These are phyloP conservation scores for Condylostoma magnum DNA, from an alignment of 169 alveolate genomes.

Conservation along the genomic window DNA sequence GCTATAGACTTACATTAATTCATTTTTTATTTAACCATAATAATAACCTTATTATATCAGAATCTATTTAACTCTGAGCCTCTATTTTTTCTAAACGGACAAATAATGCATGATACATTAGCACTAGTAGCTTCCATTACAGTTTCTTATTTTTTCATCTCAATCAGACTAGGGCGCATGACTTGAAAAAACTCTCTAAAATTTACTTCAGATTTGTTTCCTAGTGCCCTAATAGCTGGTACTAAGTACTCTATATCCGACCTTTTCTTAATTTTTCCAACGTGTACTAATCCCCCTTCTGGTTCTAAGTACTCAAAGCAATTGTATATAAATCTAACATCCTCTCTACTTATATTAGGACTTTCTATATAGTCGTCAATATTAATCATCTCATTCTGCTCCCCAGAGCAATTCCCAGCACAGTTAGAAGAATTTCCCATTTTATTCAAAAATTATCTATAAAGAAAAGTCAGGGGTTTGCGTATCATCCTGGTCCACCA, in stretches of 20 bases:
- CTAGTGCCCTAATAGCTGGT: background rate
- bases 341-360: constrained; percentile 16
- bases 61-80: too few species aligned
- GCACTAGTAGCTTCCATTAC: constrained; percentile 23
- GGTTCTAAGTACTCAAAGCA: constrained; percentile 29
- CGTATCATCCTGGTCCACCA: too few species aligned
- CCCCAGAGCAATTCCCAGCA: too few species aligned
- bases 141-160: background rate
- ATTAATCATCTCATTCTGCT: too few species aligned
- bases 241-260: background rate
- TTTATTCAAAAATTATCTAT: too few species aligned
- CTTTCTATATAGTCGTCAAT: background rate
- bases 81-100: constrained; percentile 21
- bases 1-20: too few species aligned
- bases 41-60: too few species aligned
- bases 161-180: constrained; percentile 18
- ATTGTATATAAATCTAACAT: background rate
- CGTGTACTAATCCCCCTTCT: background rate
- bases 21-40: too few species aligned
- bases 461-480: too few species aligned
- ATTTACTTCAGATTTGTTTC: background rate
- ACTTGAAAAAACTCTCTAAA: constrained; percentile 20
- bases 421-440: too few species aligned
- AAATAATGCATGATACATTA: constrained; percentile 22
- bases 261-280: background rate